phyloP scores from a whole-genome alignment of 2,329 filamentous ascomycete species.

The Sclerotinia minor region DNA sequence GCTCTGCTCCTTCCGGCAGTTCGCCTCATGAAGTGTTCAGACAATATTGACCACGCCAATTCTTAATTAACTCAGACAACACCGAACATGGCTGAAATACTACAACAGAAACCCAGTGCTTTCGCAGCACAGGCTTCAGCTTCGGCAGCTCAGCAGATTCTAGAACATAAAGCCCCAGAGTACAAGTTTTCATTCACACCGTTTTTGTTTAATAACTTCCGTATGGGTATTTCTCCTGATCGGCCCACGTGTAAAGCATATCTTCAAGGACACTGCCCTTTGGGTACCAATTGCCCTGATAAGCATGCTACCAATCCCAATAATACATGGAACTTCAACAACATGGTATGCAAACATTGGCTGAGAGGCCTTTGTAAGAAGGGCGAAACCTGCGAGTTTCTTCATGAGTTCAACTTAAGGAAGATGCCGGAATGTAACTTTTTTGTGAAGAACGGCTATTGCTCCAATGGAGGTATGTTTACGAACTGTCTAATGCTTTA shows the following conservation, averaged over 20 bases:
- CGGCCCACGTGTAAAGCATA: constrained; percentile 85
- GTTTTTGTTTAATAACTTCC: constrained; percentile 79
- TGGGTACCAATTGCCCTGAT: constrained; percentile 81
- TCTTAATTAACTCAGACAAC: not conserved
- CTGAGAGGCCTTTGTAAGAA: constrained; percentile 97
- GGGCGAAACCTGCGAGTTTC: constrained; percentile 92
- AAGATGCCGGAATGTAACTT: constrained; percentile 99
- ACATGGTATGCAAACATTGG: constrained; percentile 98
- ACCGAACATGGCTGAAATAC: constrained; percentile 21
- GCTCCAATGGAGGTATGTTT: constrained; percentile 69
- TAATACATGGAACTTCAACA: constrained; percentile 61
- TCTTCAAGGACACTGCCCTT: constrained; percentile 80
- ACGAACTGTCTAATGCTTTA: not conserved
- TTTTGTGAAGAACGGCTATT: constrained; percentile 90
- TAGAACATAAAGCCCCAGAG: constrained; percentile 54
- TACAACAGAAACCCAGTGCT: constrained; percentile 20
- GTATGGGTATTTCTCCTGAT: constrained; percentile 77
- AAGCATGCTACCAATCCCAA: constrained; percentile 59
- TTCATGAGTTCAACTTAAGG: constrained; percentile 97
- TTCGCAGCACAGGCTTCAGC: constrained; percentile 26
- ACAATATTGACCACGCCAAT: not conserved
- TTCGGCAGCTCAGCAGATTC: constrained; percentile 46
- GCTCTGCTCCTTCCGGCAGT: constrained; percentile 8
- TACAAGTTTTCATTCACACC: constrained; percentile 83
- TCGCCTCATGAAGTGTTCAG: constrained; percentile 1